Conservation (phyloP, 2,329 filamentous ascomycete species). For the Paecilomyces dactylethromorphus region DNA sequence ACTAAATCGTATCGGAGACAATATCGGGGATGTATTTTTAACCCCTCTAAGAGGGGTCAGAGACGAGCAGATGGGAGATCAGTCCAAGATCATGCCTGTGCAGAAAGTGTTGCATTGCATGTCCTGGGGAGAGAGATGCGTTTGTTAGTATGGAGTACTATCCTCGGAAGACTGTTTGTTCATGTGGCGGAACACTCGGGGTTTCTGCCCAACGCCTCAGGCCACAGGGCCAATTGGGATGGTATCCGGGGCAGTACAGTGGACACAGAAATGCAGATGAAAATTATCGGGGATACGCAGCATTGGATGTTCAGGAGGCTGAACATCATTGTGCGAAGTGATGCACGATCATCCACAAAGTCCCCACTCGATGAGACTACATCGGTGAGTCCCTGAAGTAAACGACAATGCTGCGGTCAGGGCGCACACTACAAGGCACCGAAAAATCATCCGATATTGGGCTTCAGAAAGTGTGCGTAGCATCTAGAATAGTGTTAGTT, state of each 20-base stretch:
- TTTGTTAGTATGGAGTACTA: not conserved
- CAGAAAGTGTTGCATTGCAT: not conserved
- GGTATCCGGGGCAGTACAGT: slow-evolving; percentile 3
- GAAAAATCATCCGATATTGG: not conserved
- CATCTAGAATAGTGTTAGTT: not conserved
- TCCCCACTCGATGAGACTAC: not conserved
- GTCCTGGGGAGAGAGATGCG: not conserved
- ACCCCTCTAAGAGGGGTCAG: not conserved
- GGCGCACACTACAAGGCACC: not conserved
- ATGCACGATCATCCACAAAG: slow-evolving; percentile 6
- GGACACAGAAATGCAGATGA: slow-evolving; percentile 3
- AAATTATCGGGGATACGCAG: slow-evolving; percentile 6
- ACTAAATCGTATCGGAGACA: not conserved
- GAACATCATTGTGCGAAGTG: slow-evolving; percentile 7
- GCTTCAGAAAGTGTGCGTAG: not conserved
- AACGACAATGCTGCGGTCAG: not conserved
- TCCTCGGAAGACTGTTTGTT: not conserved
- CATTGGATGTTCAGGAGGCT: slow-evolving; percentile 1
- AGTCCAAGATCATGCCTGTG: not conserved
- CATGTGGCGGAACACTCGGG: not conserved
- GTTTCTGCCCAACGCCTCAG: slow-evolving; percentile 9
- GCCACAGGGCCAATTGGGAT: slow-evolving; percentile 1
- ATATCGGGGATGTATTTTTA: not conserved
- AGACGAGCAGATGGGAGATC: not conserved
- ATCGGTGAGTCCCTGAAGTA: not conserved